phyloP scores from a whole-genome alignment of 1,139 yeast species.

The Geotrichum fermentans region DNA sequence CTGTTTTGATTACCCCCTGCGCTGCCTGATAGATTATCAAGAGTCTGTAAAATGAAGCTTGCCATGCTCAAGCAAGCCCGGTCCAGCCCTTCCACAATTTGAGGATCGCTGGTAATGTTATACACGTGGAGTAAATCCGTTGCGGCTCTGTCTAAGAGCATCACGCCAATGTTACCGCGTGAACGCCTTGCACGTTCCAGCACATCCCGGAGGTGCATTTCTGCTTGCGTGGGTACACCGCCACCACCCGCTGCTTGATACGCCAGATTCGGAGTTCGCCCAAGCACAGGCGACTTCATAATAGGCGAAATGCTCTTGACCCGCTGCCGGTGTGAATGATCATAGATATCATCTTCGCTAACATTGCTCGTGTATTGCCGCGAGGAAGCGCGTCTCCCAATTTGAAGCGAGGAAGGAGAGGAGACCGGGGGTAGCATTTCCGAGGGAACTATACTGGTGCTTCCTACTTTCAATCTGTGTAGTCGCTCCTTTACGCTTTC shows the following conservation, averaged over 20 bases:
- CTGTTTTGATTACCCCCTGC: not conserved
- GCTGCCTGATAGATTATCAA: not conserved
- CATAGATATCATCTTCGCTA: no score
- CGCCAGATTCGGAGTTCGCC: not conserved
- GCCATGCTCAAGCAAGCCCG: conserved; percentile 11
- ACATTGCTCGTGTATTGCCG: no score
- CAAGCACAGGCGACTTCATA: not conserved
- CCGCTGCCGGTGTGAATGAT: not conserved
- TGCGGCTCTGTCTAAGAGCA: conserved; percentile 14
- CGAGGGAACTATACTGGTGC: not conserved
- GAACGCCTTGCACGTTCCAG: conserved; percentile 5
- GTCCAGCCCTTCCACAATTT: conserved; percentile 4
- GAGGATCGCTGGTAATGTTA: conserved; percentile 2
- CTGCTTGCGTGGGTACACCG: conserved; percentile 12
- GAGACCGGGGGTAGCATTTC: not conserved
- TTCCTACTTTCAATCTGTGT: conserved; percentile 8
- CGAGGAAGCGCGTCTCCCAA: no score
- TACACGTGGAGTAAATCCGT: conserved; percentile 12
- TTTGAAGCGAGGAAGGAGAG: not conserved
- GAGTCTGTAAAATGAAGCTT: conserved; percentile 14
- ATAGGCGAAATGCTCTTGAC: not conserved
- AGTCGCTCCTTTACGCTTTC: conserved; percentile 15
- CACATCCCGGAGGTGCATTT: conserved; percentile 8
- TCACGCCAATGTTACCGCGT: conserved; percentile 2
- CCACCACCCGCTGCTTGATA: no score